Evolutionary conservation across 1,139 yeast species (phyloP).

Genomic region (Casaregolazyma lundiana): DNA sequence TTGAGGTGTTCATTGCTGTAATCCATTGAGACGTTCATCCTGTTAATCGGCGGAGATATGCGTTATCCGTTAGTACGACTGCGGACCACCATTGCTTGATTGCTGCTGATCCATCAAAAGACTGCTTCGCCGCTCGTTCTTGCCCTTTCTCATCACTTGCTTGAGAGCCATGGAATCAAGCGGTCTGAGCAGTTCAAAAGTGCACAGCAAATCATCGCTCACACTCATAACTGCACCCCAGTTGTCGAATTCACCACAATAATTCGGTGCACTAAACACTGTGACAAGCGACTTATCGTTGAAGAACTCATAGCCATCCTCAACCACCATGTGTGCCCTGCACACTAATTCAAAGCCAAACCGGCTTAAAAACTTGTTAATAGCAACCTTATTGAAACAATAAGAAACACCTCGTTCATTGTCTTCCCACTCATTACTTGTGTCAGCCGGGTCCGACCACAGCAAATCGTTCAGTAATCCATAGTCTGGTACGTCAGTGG

Average conservation of each 20-base stretch:
- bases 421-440: slow-evolving; percentile 95
- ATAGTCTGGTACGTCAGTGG: slow-evolving; percentile 96
- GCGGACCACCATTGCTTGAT: slow-evolving; percentile 16
- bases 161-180: slow-evolving; percentile 88
- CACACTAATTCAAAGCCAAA: slow-evolving; percentile 94
- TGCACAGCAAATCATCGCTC: slow-evolving; percentile 83
- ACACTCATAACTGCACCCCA: slow-evolving; percentile 99
- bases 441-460: slow-evolving; percentile 97
- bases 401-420: slow-evolving; percentile 97
- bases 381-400: slow-evolving; percentile 89
- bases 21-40: too few relatives aligned
- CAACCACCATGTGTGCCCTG: slow-evolving; percentile 98
- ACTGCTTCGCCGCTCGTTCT: slow-evolving; percentile 31
- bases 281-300: slow-evolving; percentile 91
- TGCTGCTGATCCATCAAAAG: slow-evolving; percentile 15
- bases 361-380: slow-evolving; percentile 79
- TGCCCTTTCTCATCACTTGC: slow-evolving; percentile 53
- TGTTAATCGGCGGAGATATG: too few relatives aligned
- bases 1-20: too few relatives aligned
- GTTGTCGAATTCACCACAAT: slow-evolving; percentile 97
- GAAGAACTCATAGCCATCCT: slow-evolving; percentile 96
- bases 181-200: slow-evolving; percentile 90
- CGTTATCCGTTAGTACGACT: slow-evolving; percentile 15
- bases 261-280: slow-evolving; percentile 93
- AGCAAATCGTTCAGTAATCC: slow-evolving; percentile 86